phyloP scores from a whole-genome alignment of 441 rosid species.

The Populus hybrid region DNA sequence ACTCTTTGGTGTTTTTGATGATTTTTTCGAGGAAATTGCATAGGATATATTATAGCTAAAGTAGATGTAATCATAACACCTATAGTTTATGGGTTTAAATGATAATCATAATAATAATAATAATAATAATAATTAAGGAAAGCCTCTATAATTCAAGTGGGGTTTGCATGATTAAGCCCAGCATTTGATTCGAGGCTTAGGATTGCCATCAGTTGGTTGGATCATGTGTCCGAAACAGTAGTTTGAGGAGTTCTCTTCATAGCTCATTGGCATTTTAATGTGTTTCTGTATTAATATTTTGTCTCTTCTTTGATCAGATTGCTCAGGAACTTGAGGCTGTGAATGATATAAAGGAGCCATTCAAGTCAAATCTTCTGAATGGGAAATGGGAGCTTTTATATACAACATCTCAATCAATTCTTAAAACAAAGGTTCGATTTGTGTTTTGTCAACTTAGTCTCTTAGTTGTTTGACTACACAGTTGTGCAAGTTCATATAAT shows the following conservation, averaged over 20 bases:
- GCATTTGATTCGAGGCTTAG: neutral
- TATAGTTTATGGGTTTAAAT: neutral
- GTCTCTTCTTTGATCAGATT: conserved; percentile 20
- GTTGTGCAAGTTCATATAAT: neutral
- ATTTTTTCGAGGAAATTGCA: neutral
- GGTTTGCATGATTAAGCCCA: neutral
- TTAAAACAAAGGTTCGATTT: conserved; percentile 38
- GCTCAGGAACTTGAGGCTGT: conserved; percentile 34
- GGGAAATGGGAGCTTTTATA: conserved; percentile 50
- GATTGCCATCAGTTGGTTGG: neutral
- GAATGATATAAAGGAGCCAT: conserved; percentile 39
- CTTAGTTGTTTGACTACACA: neutral
- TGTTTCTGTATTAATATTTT: neutral
- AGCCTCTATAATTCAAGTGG: neutral
- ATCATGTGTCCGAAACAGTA: neutral
- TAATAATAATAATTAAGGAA: neutral
- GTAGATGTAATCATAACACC: neutral
- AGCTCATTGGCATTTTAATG: neutral
- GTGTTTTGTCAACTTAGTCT: neutral
- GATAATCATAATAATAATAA: neutral
- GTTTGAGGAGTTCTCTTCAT: neutral
- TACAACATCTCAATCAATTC: conserved; percentile 44
- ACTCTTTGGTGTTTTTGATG: neutral
- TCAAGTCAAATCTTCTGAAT: conserved; percentile 33
- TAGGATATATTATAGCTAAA: neutral